Conservation (phyloP, 768 basidiomycete species). For the Kwoniella newhampshirensis region DNA sequence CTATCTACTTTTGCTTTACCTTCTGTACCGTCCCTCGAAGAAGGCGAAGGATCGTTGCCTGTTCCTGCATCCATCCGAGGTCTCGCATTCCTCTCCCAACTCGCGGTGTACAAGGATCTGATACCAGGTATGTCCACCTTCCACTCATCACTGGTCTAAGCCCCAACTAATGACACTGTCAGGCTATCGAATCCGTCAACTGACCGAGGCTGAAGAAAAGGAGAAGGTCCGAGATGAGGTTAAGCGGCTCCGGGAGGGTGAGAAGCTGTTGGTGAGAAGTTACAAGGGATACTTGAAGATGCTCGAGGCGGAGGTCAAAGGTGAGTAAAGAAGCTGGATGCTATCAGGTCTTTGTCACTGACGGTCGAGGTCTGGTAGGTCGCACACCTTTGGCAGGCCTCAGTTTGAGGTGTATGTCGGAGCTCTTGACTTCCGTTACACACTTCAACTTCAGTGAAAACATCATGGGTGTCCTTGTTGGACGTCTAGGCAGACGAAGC, state of each 20-base stretch:
- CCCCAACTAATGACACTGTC: neutral
- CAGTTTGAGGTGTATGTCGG: conserved; percentile 82
- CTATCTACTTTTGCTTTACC: conserved; percentile 82
- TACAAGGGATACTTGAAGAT: conserved; percentile 86
- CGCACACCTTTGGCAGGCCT: conserved; percentile 58
- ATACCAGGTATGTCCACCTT: conserved; percentile 60
- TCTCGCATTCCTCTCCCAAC: conserved; percentile 81
- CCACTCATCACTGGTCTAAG: neutral
- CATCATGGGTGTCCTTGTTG: conserved; percentile 82
- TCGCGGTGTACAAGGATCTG: conserved; percentile 93
- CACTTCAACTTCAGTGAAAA: conserved; percentile 97
- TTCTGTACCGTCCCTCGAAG: conserved; percentile 68
- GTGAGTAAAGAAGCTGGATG: conserved; percentile 57
- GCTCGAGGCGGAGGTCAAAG: conserved; percentile 83
- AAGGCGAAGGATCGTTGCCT: conserved; percentile 56
- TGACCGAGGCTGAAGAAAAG: conserved; percentile 85
- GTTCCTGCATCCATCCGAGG: conserved; percentile 84
- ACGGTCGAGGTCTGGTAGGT: conserved; percentile 21
- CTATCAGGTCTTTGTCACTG: too few species aligned
- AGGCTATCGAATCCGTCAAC: conserved; percentile 86
- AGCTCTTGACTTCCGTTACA: conserved; percentile 73
- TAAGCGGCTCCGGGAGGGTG: conserved; percentile 83
- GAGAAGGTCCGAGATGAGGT: conserved; percentile 96
- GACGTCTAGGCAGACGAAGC: conserved; percentile 74
- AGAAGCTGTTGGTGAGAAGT: conserved; percentile 81